Conservation (phyloP, 129 eudicot species). For the Flaveria brownii region DNA sequence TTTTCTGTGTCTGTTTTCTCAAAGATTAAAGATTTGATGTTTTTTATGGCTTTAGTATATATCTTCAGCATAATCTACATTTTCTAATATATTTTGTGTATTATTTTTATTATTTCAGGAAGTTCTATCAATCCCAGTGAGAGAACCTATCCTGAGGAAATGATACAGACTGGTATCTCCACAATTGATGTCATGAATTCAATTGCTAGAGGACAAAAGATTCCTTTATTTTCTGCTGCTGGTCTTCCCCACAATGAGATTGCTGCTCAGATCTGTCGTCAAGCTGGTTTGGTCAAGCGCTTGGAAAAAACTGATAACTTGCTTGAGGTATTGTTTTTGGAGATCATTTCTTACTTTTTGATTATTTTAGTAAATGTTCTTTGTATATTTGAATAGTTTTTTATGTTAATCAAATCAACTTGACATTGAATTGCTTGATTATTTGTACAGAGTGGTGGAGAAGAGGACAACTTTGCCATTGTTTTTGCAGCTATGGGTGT, state of each 20-base stretch:
- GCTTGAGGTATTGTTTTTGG: constrained; percentile 64
- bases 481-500: constrained; percentile 99
- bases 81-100: constrained; percentile 26
- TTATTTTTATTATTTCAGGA: constrained; percentile 45
- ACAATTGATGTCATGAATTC: constrained; percentile 99
- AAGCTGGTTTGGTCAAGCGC: constrained; percentile 98
- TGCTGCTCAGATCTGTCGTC: constrained; percentile 99
- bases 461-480: constrained; percentile 97
- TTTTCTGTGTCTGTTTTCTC: background rate
- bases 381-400: background rate
- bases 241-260: constrained; percentile 99
- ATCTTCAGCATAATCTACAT: background rate
- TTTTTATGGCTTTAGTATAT: background rate
- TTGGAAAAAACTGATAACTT: constrained; percentile 85
- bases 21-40: background rate
- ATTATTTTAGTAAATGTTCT: background rate
- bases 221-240: constrained; percentile 99
- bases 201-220: constrained; percentile 98
- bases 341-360: background rate
- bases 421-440: constrained; percentile 1
- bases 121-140: constrained; percentile 99
- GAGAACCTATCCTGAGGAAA: constrained; percentile 98
- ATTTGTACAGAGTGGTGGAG: constrained; percentile 54
- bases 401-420: background rate
- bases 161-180: constrained; percentile 98